Base-by-base conservation (phyloP, 106 monocot species). In the Acanthochlamys bracteata region DNA sequence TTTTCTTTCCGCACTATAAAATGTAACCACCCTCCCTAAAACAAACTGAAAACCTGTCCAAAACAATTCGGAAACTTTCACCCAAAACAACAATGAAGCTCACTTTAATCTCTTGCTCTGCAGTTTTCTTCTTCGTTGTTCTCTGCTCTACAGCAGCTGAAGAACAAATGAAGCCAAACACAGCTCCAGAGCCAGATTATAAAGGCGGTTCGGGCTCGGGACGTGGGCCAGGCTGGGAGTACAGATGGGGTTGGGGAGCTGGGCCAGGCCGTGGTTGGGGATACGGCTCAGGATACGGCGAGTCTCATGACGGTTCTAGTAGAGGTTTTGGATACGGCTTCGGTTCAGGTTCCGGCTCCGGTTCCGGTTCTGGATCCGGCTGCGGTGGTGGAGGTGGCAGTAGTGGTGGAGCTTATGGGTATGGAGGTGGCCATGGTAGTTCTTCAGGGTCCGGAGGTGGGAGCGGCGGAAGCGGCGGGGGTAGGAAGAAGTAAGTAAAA, bases 231-330 rank as follows among this genome's bases (percentile, higher is more conserved):
- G 22, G 55, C 55, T 55, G 55, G 55, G 55, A 55, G 3, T 55
- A 55, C 55, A 55, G 55, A 10, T 55, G 55, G 55, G 55, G 55
- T 15, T 55, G 55, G 55, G 55, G 55, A 10, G n/a, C 55, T 10
- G 22, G 55, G 19, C 55, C 55, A 2, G 55, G 55, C 20, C n/a
- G 22, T 4, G 55, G 55, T 10, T 55, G 15, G 15, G 55, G 55
- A 1, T 55, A 55, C 20, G 55, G 55, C 3, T 0, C 20, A 10
- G 55, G 55, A 15, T 55, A 6, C 20, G 55, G 55, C 10, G 22
- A 55, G 12, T 20, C 55, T 21, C 55, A 15, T 21, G 20, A 21
- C 22, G 55, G 55, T 21, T 10, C 10, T 21, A 20, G 55, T 10
- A 21, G 22, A 9, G 55, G 55, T 10, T 15, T 9, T 3, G 55